Base-by-base conservation (phyloP, 495 filamentous ascomycete genomes). In the Trichoderma erinaceum region DNA sequence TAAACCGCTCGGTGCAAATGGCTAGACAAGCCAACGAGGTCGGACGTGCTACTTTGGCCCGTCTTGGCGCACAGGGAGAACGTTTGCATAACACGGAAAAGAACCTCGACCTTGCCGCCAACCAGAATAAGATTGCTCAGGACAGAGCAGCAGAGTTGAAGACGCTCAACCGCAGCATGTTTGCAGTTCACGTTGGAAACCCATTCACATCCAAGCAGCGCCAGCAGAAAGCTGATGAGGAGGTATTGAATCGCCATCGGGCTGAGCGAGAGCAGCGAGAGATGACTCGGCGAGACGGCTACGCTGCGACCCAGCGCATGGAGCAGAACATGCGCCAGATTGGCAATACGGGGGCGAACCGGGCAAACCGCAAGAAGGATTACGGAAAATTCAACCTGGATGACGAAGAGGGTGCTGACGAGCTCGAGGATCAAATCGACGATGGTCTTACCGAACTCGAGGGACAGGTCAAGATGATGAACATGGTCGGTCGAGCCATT, bases 331-430 rank as follows among this genome's bases (percentile, higher is more conserved):
- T 88, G 76, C 79, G 83, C 66, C 84, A 88, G 18, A 77, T 79
- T 21, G 23, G 61, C 32, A 56, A 12, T 43, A 38, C 11, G 25
- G 7, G 66, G 41, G n/a, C 52, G 66, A 18, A 43, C 43, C 41
- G 27, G 13, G 1, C 16, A 23, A 73, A 80, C 15, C 89, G 81
- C 61, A 77, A 90, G 18, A 85, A 87, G 12, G 89, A 92, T 73
- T 78, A 89, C 46, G 81, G 84, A 10, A 92, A 91, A 76, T 93
- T 89, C 69, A 90, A 92, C 70, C 95, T 92, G 74, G 89, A 92
- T 73, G 87, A 85, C 44, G 88, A 90, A 41, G 72, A 73, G 10
- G 74, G 75, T 25, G 89, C 93, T 66, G 90, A 93, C 43, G 84
- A 85, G 64, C 87, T 90, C 84, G 91, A 96, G 73, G 81, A 86